Base-by-base conservation (phyloP, 2,329 filamentous ascomycete genomes). In the Epichloe gansuensis region DNA sequence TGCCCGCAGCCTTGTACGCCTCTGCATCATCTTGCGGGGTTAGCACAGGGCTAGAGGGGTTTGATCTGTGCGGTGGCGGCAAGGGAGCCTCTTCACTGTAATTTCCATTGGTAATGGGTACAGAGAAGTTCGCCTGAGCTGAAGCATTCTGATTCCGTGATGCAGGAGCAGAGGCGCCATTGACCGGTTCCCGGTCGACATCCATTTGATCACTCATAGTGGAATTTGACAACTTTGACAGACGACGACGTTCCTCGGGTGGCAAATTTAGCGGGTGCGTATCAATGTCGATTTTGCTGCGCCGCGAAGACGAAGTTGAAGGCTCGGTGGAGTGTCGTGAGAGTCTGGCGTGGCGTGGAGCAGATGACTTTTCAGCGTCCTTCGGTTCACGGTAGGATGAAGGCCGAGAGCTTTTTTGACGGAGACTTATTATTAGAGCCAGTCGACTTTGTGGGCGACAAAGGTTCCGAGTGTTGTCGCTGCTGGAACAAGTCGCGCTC, bases 221-320 rank as follows among this genome's bases (percentile, higher is more conserved):
- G 59, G 66, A 62, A 63, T 72, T 76, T 58, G 83, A 84, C 57
- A 89, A 76, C 60, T 77, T 77, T 48, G 85, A 88, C 54, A 87
- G 71, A 57, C 88, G 82, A 68, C 87, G 86, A 63, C 89, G 80
- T 76, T 95, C 85, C 73, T 95, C 90, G 46, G 90, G 90, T 2
- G 86, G 89, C 23, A 95, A 81, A 64, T 96, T 96, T 50, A 96
- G 78, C 41, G 91, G 91, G 68, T 96, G 91, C 3, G 82, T 85
- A 66, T 91, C 80, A 58, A 76, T 75, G 65, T 88, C 83, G 63
- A 74, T 69, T 65, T 80, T 81, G 61, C 70, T 71, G 57, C 77
- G 73, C 52, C 77, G 73, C 37, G 66, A 70, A 46, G 70, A 73
- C 34, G 70, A 72, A 21, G 68, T 68, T 25, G 73, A 67, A 35